These are phyloP conservation scores for Hsuehochloa calcarea DNA, from an alignment of 176 grass and related monocot species.

Conservation along the genomic window DNA sequence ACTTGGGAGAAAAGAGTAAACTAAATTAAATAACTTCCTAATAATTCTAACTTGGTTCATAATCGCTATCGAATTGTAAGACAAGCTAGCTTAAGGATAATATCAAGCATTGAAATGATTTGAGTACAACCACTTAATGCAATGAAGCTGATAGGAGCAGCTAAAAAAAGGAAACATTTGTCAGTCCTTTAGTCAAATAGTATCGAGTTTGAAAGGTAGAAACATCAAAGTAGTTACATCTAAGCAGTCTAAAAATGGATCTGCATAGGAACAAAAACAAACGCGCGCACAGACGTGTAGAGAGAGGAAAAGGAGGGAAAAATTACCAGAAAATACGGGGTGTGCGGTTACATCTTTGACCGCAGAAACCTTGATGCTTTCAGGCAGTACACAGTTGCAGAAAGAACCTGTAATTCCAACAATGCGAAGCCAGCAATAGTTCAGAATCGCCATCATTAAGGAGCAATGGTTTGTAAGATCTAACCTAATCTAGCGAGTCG, in stretches of 20 bases:
- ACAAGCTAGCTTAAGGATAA: not conserved
- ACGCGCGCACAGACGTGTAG: not conserved
- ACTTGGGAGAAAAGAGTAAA: not conserved
- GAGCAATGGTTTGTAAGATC: not conserved
- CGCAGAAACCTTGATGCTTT: slow-evolving; percentile 65
- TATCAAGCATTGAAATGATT: not conserved
- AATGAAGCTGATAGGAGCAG: not conserved
- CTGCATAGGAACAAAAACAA: not conserved
- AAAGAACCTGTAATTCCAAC: slow-evolving; percentile 65
- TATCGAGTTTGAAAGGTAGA: not conserved
- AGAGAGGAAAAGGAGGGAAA: not conserved
- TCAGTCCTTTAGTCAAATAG: not conserved
- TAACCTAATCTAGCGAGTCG: slow-evolving; percentile 86
- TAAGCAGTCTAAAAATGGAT: slow-evolving; percentile 13
- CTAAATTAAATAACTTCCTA: not conserved
- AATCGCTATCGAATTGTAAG: not conserved
- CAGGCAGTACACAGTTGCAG: slow-evolving; percentile 82
- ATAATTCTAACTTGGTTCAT: not conserved
- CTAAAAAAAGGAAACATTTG: not conserved
- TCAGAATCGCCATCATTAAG: not conserved
- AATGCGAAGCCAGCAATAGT: not conserved
- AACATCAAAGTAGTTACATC: not conserved
- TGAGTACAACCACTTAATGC: not conserved
- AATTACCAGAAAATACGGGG: slow-evolving; percentile 61
- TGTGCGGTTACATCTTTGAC: slow-evolving; percentile 55